These are phyloP conservation scores for Macrophomina tecta DNA, from an alignment of 2,329 filamentous ascomycete species.

Conservation along the genomic window DNA sequence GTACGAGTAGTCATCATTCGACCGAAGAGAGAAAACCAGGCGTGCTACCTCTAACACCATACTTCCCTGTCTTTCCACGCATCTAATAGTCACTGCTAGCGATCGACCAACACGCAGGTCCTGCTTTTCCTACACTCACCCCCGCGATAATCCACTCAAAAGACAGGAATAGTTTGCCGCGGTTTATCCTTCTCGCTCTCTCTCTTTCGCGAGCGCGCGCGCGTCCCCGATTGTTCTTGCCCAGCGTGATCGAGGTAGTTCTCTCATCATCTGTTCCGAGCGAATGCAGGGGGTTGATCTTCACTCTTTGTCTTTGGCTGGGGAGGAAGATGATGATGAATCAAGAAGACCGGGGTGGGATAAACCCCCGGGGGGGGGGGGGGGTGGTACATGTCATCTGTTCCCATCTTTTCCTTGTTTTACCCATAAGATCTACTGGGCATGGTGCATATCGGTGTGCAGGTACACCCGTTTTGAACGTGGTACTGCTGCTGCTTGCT, in stretches of 20 bases:
- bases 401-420: neutral
- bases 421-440: no score
- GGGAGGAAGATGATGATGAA: neutral
- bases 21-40: neutral
- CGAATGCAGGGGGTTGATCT: neutral
- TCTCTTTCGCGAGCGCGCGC: no score
- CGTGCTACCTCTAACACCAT: slow-evolving; percentile 13
- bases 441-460: no score
- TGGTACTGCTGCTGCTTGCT: no score
- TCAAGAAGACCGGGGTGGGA: neutral
- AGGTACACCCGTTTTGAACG: no score
- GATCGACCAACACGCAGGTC: neutral
- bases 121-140: no score
- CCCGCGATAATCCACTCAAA: no score
- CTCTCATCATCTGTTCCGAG: no score
- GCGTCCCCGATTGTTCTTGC: no score
- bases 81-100: neutral
- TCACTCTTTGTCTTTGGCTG: neutral
- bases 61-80: neutral
- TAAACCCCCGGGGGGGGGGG: neutral
- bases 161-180: no score
- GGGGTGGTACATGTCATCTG: neutral
- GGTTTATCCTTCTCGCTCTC: no score
- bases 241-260: no score
- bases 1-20: slow-evolving; percentile 1